phyloP scores from a whole-genome alignment of 371 early-diverging fungal genomes.

The Mucor saturninus region DNA sequence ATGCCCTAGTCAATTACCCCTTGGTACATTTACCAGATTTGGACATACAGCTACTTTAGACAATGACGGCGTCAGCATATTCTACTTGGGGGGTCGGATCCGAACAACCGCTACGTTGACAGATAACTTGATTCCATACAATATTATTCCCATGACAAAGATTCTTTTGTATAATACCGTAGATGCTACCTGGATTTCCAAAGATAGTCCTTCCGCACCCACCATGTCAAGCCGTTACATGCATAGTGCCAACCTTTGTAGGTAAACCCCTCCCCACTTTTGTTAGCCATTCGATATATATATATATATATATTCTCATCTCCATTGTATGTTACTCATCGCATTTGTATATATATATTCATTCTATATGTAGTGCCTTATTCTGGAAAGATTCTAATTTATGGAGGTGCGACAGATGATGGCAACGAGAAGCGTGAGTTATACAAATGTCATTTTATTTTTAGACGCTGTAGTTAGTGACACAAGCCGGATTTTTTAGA shows the following conservation, averaged over 20 bases:
- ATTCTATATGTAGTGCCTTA: slow-evolving; percentile 17
- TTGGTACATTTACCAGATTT: slow-evolving; percentile 7
- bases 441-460: not conserved
- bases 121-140: slow-evolving; percentile 1
- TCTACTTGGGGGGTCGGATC: slow-evolving; percentile 23
- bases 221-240: slow-evolving; percentile 15
- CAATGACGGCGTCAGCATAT: slow-evolving; percentile 13
- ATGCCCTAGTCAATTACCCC: slow-evolving; percentile 14
- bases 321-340: too few species aligned
- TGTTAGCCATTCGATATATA: too few species aligned
- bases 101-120: not conserved
- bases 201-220: slow-evolving; percentile 5
- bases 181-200: slow-evolving; percentile 11
- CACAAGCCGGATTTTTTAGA: slow-evolving; percentile 1
- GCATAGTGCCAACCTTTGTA: slow-evolving; percentile 25
- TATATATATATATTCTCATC: too few species aligned
- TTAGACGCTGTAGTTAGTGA: not conserved
- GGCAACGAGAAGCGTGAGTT: slow-evolving; percentile 14
- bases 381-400: slow-evolving; percentile 21
- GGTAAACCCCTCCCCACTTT: not conserved
- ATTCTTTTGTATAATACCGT: slow-evolving; percentile 20
- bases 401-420: slow-evolving; percentile 25
- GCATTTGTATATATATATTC: not conserved
- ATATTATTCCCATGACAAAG: slow-evolving; percentile 10
- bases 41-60: slow-evolving; percentile 26